Evolutionary conservation across 495 filamentous ascomycete genomes (phyloP).

Genomic region (Diplogelasinospora grovesii): DNA sequence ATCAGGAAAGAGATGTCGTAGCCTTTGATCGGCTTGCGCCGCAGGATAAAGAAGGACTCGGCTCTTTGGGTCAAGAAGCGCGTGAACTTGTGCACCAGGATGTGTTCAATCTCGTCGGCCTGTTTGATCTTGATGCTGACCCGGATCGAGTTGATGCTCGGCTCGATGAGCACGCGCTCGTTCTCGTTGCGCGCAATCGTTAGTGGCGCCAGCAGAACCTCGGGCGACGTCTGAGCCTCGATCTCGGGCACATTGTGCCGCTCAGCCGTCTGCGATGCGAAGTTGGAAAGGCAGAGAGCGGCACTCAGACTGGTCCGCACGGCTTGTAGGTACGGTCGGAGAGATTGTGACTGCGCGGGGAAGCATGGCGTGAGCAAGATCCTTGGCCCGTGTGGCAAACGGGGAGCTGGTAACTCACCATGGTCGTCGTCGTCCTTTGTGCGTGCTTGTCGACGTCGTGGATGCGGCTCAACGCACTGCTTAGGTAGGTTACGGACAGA

Average conservation of each 20-base stretch:
- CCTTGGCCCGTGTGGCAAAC: not conserved
- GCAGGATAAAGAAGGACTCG: conserved; percentile 93
- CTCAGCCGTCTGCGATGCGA: conserved; percentile 92
- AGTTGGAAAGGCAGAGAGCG: conserved; percentile 92
- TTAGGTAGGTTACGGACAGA: no score
- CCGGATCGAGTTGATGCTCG: conserved; percentile 89
- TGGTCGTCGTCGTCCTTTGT: no score
- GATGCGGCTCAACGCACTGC: no score
- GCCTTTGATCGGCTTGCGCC: conserved; percentile 93
- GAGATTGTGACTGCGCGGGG: conserved; percentile 82
- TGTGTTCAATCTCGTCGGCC: conserved; percentile 97
- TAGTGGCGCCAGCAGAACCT: conserved; percentile 89
- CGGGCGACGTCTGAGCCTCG: conserved; percentile 84
- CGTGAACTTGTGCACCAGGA: conserved; percentile 95
- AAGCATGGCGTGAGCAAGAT: no score
- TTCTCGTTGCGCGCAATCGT: conserved; percentile 89
- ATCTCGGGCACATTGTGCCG: conserved; percentile 97
- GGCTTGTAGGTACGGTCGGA: conserved; percentile 94
- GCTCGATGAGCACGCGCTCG: conserved; percentile 88
- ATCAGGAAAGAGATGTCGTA: conserved; percentile 99
- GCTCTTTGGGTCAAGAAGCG: conserved; percentile 92
- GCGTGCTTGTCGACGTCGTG: no score
- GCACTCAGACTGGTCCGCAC: conserved; percentile 91
- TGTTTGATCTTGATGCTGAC: conserved; percentile 97
- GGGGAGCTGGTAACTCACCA: conserved; percentile 14